These are phyloP conservation scores for Lathyrus sativus DNA, from an alignment of 306 rosid species.

Conservation along the genomic window DNA sequence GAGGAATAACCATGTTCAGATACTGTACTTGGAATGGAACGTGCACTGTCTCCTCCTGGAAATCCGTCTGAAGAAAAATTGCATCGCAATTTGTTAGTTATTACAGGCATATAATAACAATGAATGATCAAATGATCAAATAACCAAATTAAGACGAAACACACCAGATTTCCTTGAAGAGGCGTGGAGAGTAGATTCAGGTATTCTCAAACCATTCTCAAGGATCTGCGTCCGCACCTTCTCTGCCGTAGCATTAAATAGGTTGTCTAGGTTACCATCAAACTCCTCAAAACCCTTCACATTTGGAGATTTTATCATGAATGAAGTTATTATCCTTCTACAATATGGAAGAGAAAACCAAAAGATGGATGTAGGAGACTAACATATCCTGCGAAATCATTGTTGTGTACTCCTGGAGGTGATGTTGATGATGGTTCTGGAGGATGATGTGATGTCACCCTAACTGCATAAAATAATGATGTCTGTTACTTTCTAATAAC, in stretches of 20 bases:
- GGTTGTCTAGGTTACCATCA: slow-evolving; percentile 46
- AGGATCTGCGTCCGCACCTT: background rate
- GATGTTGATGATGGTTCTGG: slow-evolving; percentile 62
- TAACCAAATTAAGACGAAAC: slow-evolving; percentile 25
- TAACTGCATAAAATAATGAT: slow-evolving; percentile 46
- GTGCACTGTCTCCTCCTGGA: slow-evolving; percentile 55
- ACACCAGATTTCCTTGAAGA: slow-evolving; percentile 65
- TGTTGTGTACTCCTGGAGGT: slow-evolving; percentile 42
- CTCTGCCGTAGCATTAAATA: background rate
- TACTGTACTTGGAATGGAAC: slow-evolving; percentile 53
- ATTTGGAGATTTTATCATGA: slow-evolving; percentile 38
- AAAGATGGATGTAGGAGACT: slow-evolving; percentile 38
- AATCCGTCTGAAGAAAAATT: slow-evolving; percentile 21
- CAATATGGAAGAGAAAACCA: slow-evolving; percentile 27
- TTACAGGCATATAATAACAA: slow-evolving; percentile 21
- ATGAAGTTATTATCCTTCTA: slow-evolving; percentile 20
- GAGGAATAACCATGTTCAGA: slow-evolving; percentile 62
- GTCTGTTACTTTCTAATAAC: slow-evolving; percentile 27
- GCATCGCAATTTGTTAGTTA: slow-evolving; percentile 23
- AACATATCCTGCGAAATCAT: slow-evolving; percentile 51
- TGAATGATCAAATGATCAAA: slow-evolving; percentile 14
- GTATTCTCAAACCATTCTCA: slow-evolving; percentile 39
- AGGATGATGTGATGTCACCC: slow-evolving; percentile 50
- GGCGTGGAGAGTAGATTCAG: slow-evolving; percentile 46
- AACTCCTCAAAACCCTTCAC: slow-evolving; percentile 63